Percentiles rank a stretch among this genome's conserved stretches.
Conservation (phyloP, 192 early-diverging fungal genomes). For the Coemansia sp. region DNA sequence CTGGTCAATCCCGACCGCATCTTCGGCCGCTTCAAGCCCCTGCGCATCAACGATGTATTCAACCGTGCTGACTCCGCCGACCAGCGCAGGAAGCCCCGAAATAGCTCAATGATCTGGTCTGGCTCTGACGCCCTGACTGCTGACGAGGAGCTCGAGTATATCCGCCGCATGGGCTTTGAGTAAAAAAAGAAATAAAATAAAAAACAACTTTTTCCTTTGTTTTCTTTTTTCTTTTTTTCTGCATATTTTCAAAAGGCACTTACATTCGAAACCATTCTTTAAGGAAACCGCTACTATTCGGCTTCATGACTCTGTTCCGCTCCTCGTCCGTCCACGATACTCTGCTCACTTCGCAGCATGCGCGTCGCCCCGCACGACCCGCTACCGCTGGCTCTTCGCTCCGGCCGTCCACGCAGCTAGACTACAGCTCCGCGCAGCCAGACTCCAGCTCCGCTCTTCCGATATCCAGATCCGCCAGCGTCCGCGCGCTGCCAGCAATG, state of each 20-base stretch:
- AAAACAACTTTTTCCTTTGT: conserved; percentile 25
- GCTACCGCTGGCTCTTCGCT: not conserved
- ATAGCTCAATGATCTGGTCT: conserved; percentile 58
- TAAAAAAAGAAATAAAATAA: not conserved
- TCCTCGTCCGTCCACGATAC: conserved; percentile 17
- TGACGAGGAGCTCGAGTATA: conserved; percentile 52
- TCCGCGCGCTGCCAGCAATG: no score
- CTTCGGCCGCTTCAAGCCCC: conserved; percentile 51
- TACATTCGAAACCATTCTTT: not conserved
- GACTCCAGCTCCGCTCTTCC: not conserved
- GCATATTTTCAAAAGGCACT: not conserved
- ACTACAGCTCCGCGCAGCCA: not conserved
- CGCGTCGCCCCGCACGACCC: not conserved
- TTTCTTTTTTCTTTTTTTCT: conserved; percentile 14
- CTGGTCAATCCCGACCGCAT: conserved; percentile 53
- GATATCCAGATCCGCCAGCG: not conserved
- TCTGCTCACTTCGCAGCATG: conserved; percentile 9
- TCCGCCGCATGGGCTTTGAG: conserved; percentile 56
- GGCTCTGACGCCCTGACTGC: conserved; percentile 48
- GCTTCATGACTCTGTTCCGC: conserved; percentile 30
- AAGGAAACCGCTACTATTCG: not conserved
- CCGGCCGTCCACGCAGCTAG: not conserved
- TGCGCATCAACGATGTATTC: conserved; percentile 55
- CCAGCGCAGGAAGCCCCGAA: conserved; percentile 36
- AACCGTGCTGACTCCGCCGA: conserved; percentile 22